Conservation (phyloP, 2,329 filamentous ascomycete genomes). For the Dothideomycetes sp. region DNA sequence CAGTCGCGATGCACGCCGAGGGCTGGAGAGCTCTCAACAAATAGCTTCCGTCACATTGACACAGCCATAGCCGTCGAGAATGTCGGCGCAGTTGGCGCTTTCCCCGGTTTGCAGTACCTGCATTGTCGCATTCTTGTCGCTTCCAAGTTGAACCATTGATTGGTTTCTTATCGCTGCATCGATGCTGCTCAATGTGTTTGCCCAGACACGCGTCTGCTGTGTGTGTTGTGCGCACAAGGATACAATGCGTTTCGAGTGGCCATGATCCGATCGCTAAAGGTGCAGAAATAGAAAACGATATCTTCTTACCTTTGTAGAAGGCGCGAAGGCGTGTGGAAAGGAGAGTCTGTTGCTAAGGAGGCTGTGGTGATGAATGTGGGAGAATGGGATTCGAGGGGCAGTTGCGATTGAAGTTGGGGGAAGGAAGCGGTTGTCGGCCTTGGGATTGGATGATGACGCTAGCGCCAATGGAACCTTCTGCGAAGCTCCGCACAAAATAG, state of each 20-base stretch:
- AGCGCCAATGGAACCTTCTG: constrained; percentile 7
- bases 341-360: neutral
- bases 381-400: constrained; percentile 8
- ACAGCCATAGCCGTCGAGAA: too few species aligned
- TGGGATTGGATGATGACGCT: constrained; percentile 1
- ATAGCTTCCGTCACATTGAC: too few species aligned
- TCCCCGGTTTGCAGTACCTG: neutral
- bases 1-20: neutral
- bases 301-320: constrained; percentile 10
- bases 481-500: constrained; percentile 7
- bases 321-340: constrained; percentile 1
- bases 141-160: too few species aligned
- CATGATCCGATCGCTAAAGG: constrained; percentile 1
- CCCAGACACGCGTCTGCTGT: constrained; percentile 7
- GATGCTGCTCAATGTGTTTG: constrained; percentile 9
- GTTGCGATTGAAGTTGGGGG: constrained; percentile 6
- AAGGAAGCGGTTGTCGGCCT: constrained; percentile 3
- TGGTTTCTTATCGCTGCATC: too few species aligned
- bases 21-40: constrained; percentile 1
- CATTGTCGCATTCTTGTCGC: constrained; percentile 2
- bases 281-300: neutral
- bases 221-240: neutral
- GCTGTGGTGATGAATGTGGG: constrained; percentile 7
- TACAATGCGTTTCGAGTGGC: too few species aligned
- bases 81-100: neutral